Percentiles rank a stretch among this genome's conserved stretches.
These are phyloP conservation scores for Lagenidium sp. DNA, from an alignment of 352 stramenopile species.

Conservation along the genomic window DNA sequence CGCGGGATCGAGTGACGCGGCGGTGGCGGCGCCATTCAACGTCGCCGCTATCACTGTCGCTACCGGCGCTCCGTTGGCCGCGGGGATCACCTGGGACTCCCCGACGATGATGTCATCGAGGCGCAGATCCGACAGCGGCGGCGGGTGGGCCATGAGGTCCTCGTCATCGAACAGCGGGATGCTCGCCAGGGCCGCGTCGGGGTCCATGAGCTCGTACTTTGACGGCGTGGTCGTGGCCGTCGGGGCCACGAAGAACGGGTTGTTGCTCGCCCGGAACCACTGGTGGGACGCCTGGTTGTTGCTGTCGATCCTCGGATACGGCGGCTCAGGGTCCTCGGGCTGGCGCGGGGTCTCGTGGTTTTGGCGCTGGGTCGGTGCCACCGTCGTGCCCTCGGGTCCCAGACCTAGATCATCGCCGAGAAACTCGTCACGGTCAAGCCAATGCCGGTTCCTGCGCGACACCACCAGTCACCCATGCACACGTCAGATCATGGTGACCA, in stretches of 20 bases:
- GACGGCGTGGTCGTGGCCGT: constrained; percentile 1
- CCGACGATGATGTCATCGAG: constrained; percentile 62
- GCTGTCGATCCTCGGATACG: constrained; percentile 2
- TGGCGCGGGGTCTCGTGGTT: too few relatives aligned
- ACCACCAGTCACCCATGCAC: background rate
- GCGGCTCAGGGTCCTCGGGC: too few relatives aligned
- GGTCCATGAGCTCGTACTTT: constrained; percentile 51
- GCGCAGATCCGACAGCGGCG: constrained; percentile 48
- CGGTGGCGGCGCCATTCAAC: background rate
- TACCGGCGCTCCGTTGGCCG: constrained; percentile 5
- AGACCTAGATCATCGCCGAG: too few relatives aligned
- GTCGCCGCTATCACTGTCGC: constrained; percentile 2
- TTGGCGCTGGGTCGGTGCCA: background rate
- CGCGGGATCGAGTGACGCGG: constrained; percentile 3
- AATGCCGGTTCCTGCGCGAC: background rate
- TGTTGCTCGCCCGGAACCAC: constrained; percentile 45
- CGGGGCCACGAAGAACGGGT: constrained; percentile 33
- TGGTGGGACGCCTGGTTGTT: constrained; percentile 16
- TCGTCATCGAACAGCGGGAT: constrained; percentile 46
- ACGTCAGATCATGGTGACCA: background rate
- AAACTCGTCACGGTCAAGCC: too few relatives aligned
- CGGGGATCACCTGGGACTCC: background rate
- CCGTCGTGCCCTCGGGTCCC: too few relatives aligned
- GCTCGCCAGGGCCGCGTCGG: constrained; percentile 54
- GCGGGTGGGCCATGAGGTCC: constrained; percentile 46